phyloP scores from a whole-genome alignment of 495 filamentous ascomycete species.

The Aspergillus coremiiformis region DNA sequence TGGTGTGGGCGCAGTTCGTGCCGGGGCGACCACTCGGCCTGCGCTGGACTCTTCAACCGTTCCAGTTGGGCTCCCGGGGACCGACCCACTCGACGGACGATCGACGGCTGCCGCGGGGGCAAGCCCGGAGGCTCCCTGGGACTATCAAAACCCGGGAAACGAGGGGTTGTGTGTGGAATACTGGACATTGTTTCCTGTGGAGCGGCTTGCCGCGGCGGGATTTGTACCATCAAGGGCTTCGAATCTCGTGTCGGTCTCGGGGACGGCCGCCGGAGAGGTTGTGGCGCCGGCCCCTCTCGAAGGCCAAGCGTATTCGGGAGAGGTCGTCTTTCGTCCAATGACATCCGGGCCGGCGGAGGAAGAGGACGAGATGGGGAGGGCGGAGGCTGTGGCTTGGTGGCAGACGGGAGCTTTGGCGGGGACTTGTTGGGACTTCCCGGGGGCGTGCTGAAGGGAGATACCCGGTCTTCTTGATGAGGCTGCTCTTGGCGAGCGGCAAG shows the following conservation, averaged over 20 bases:
- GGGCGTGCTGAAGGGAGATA: constrained; percentile 87
- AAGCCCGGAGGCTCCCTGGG: constrained; percentile 53
- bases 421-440: constrained; percentile 67
- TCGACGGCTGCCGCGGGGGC: constrained; percentile 43
- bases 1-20: constrained; percentile 8
- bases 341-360: constrained; percentile 19
- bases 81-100: constrained; percentile 16
- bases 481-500: constrained; percentile 33
- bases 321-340: constrained; percentile 24
- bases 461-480: constrained; percentile 39
- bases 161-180: constrained; percentile 23
- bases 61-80: constrained; percentile 28
- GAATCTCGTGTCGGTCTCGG: constrained; percentile 24
- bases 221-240: constrained; percentile 32
- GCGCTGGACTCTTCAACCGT: constrained; percentile 10
- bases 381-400: constrained; percentile 7
- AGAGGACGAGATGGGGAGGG: constrained; percentile 18
- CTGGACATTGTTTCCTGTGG: constrained; percentile 17
- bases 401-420: constrained; percentile 15
- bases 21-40: constrained; percentile 14
- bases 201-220: constrained; percentile 21
- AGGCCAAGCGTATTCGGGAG: constrained; percentile 6
- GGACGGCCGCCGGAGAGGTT: constrained; percentile 18
- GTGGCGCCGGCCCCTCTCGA: constrained; percentile 25
- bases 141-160: constrained; percentile 23